Percentiles rank a stretch among this genome's conserved stretches.
phyloP scores from a whole-genome alignment of 306 rosid species.

The Lathyrus tuberosus region DNA sequence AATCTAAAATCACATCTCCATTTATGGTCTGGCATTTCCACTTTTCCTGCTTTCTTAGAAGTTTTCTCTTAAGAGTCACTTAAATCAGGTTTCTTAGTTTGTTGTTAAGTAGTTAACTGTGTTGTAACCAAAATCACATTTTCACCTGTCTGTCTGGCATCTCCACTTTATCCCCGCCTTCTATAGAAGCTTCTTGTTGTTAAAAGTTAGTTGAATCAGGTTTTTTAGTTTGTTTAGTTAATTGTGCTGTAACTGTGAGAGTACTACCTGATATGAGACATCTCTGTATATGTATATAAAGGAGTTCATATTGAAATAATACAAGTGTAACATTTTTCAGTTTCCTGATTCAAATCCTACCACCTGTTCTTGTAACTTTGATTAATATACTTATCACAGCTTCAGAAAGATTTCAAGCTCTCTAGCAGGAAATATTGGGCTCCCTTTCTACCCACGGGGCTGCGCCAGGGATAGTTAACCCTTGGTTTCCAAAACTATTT shows the following conservation, averaged over 20 bases:
- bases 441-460: constrained; percentile 17
- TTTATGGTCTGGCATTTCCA: constrained; percentile 27
- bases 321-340: background rate
- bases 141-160: constrained; percentile 35
- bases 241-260: constrained; percentile 1
- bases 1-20: constrained; percentile 15
- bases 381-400: constrained; percentile 28
- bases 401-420: constrained; percentile 36
- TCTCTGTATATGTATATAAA: constrained; percentile 1
- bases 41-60: background rate
- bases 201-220: constrained; percentile 1
- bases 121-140: constrained; percentile 11
- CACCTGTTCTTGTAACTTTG: constrained; percentile 31
- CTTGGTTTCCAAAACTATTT: constrained; percentile 1
- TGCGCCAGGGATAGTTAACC: constrained; percentile 27
- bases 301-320: background rate
- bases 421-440: constrained; percentile 3
- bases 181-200: constrained; percentile 16
- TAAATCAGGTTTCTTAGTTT: background rate
- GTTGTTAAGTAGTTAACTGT: background rate
- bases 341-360: background rate
- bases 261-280: background rate
- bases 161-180: constrained; percentile 18
- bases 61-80: constrained; percentile 17
- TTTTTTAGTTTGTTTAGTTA: background rate